Evolutionary conservation across 2,329 filamentous ascomycete genomes (phyloP).

Genomic region (Capronia americana): DNA sequence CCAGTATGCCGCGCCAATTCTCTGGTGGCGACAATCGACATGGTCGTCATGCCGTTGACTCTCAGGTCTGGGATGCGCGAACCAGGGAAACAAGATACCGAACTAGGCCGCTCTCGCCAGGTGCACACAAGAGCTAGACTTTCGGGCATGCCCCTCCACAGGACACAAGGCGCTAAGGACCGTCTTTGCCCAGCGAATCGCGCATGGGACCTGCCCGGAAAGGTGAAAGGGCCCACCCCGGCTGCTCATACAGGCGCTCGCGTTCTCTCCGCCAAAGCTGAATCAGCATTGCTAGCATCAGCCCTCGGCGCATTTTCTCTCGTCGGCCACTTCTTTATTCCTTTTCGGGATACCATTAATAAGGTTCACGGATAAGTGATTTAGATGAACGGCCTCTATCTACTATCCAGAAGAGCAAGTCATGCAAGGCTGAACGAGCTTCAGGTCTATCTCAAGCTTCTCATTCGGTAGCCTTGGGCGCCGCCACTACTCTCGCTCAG

Average conservation of each 20-base stretch:
- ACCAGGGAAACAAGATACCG: conserved; percentile 9
- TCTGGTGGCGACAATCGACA: background rate
- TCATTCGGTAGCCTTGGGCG: conserved; percentile 6
- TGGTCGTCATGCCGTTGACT: conserved; percentile 7
- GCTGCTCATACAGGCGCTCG: background rate
- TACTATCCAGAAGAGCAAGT: conserved; percentile 9
- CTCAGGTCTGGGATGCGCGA: conserved; percentile 5
- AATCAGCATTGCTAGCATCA: conserved; percentile 16
- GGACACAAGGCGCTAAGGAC: background rate
- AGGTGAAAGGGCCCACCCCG: background rate
- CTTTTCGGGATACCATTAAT: conserved; percentile 1
- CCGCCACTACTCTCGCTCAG: conserved; percentile 1
- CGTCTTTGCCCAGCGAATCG: background rate
- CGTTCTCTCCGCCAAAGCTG: conserved; percentile 6
- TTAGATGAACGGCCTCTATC: background rate
- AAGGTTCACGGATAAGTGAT: background rate
- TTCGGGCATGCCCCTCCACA: background rate
- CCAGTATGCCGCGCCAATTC: background rate
- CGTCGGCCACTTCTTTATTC: conserved; percentile 5
- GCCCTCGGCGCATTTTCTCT: background rate
- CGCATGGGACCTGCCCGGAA: conserved; percentile 7
- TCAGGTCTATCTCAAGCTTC: background rate
- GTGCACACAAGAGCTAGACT: background rate
- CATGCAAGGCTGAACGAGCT: conserved; percentile 16
- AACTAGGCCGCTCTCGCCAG: conserved; percentile 14